Percentiles rank a stretch among this genome's conserved stretches.
Evolutionary conservation across 176 grass and related monocot genomes (phyloP).

Genomic region (Thinopyrum elongatum): DNA sequence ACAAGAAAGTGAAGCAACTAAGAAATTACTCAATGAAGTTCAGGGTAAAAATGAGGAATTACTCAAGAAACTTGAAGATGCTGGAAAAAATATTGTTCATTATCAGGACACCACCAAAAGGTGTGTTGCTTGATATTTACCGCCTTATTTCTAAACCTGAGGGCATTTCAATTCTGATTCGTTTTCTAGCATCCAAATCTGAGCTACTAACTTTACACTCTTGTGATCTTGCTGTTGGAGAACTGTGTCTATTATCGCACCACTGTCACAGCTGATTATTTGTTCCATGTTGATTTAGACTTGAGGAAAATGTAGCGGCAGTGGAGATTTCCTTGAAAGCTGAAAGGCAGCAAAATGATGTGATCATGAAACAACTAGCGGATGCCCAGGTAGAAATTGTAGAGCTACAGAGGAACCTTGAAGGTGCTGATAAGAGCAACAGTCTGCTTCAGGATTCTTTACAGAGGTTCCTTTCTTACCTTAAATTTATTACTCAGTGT

Average conservation of each 20-base stretch:
- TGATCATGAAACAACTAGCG: constrained; percentile 49
- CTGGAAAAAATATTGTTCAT: constrained; percentile 45
- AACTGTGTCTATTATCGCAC: constrained; percentile 15
- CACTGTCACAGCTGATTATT: constrained; percentile 17
- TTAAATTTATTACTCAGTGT: constrained; percentile 21
- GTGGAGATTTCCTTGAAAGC: constrained; percentile 52
- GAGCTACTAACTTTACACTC: background rate
- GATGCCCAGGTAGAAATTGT: constrained; percentile 44
- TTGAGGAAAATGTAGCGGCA: constrained; percentile 42
- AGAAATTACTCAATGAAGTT: constrained; percentile 54
- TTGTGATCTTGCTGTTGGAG: constrained; percentile 25
- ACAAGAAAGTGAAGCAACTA: constrained; percentile 59
- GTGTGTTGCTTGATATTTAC: constrained; percentile 39
- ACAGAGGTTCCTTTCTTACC: constrained; percentile 60
- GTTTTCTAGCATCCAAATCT: constrained; percentile 20
- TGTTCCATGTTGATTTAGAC: constrained; percentile 45
- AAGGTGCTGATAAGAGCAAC: constrained; percentile 51
- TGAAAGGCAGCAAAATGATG: constrained; percentile 53
- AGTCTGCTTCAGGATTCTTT: constrained; percentile 61
- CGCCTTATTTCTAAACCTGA: constrained; percentile 7
- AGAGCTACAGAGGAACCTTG: constrained; percentile 58
- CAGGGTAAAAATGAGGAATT: constrained; percentile 55
- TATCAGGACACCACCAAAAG: constrained; percentile 60
- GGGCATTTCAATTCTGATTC: constrained; percentile 21
- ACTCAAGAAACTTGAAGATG: constrained; percentile 53